Evolutionary conservation across 1,284 basidiomycete genomes (phyloP).

Genomic region (Porphyrellus sp.): DNA sequence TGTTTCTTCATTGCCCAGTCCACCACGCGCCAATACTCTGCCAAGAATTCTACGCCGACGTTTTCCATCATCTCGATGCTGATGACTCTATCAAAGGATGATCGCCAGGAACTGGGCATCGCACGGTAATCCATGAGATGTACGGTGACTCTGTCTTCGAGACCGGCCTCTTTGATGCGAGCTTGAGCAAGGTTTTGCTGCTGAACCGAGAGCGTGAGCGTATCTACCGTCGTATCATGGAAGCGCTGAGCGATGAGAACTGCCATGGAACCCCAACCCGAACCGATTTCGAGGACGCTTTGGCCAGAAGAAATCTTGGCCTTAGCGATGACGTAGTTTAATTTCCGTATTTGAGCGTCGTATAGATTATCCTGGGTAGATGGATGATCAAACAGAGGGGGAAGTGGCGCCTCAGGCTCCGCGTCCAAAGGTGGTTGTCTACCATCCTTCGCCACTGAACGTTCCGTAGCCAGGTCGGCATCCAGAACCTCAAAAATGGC

Average conservation of each 20-base stretch:
- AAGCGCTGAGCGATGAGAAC: constrained; percentile 1
- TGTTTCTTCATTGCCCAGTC: not conserved
- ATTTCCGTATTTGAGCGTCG: constrained; percentile 1
- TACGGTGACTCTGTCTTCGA: constrained; percentile 58
- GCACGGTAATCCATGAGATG: constrained; percentile 72
- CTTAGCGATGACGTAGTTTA: not conserved
- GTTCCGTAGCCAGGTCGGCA: not conserved
- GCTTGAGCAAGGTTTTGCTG: not conserved
- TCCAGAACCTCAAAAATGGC: constrained; percentile 2
- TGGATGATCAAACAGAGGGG: too few species aligned
- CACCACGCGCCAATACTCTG: not conserved
- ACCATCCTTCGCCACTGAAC: not conserved
- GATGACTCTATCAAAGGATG: constrained; percentile 41
- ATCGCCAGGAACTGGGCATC: constrained; percentile 63
- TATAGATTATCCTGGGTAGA: not conserved
- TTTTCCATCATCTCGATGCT: constrained; percentile 2
- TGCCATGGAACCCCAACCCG: constrained; percentile 4
- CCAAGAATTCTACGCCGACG: not conserved
- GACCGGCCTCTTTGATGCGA: constrained; percentile 35
- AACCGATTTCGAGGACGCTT: not conserved
- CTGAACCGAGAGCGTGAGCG: constrained; percentile 2
- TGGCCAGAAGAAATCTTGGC: not conserved
- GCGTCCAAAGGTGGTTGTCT: too few species aligned
- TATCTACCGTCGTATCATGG: not conserved
- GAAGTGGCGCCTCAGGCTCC: too few species aligned